Percentiles rank a stretch among this genome's conserved stretches.
phyloP scores from a whole-genome alignment of 192 early-diverging fungal species.

The Neocallimastix lanati region DNA sequence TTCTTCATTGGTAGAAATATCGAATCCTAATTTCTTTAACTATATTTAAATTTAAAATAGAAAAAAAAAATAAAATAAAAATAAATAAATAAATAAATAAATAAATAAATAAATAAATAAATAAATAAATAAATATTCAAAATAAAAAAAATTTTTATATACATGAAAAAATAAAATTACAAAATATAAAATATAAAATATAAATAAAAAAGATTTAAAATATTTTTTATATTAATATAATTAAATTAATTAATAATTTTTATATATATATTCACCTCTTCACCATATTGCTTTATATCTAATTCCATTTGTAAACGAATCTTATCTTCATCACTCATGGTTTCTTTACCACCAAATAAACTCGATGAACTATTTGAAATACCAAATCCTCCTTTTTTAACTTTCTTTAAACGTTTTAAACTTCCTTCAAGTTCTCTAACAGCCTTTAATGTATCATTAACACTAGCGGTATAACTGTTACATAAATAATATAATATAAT shows the following conservation, averaged over 20 bases:
- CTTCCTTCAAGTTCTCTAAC: conserved; percentile 22
- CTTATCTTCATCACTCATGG: conserved; percentile 33
- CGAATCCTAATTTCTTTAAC: neutral
- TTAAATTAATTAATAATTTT: no score
- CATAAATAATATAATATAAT: neutral
- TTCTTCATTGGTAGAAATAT: neutral
- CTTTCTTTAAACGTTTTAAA: conserved; percentile 15
- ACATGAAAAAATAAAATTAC: no score
- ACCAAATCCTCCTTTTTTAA: neutral
- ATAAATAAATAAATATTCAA: no score
- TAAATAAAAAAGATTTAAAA: no score
- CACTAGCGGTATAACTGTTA: conserved; percentile 11
- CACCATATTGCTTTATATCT: conserved; percentile 24
- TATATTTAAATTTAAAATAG: neutral
- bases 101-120: no score
- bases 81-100: no score
- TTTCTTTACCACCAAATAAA: neutral
- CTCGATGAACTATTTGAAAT: neutral
- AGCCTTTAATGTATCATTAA: conserved; percentile 11
- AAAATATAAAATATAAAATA: no score
- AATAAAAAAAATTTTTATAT: no score
- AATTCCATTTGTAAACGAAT: conserved; percentile 28
- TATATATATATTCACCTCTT: conserved; percentile 19
- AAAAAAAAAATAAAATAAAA: no score
- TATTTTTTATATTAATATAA: no score